A percentile compares a stretch with the other conserved stretches of the same genome.
Evolutionary conservation across 495 filamentous ascomycete genomes (phyloP).

Genomic region (Hyaloscypha variabilis): DNA sequence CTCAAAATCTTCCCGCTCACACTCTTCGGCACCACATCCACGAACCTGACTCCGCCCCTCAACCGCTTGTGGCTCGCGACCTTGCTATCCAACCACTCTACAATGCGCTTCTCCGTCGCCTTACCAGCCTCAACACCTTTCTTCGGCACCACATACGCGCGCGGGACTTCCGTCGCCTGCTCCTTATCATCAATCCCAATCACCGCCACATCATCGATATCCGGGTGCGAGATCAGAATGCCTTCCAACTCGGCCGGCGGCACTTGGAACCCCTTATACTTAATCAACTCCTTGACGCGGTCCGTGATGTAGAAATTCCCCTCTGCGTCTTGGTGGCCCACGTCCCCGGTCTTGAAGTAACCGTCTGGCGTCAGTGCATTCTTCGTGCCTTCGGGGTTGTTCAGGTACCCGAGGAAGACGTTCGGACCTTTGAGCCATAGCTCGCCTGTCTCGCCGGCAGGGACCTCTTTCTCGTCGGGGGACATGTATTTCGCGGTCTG

Average conservation of each 20-base stretch:
- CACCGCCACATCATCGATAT: slow-evolving; percentile 84
- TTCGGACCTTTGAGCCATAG: slow-evolving; percentile 79
- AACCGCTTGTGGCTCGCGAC: slow-evolving; percentile 71
- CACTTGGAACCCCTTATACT: slow-evolving; percentile 90
- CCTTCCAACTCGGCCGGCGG: slow-evolving; percentile 87
- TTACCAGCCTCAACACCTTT: slow-evolving; percentile 49
- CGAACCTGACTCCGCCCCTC: slow-evolving; percentile 80
- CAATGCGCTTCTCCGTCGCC: slow-evolving; percentile 62
- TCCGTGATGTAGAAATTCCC: slow-evolving; percentile 77
- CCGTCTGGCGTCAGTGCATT: slow-evolving; percentile 71
- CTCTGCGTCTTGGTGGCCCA: slow-evolving; percentile 56
- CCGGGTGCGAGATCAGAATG: slow-evolving; percentile 67
- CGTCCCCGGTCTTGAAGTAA: slow-evolving; percentile 85
- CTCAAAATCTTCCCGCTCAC: slow-evolving; percentile 87
- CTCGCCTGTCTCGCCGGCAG: slow-evolving; percentile 63
- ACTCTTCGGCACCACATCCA: slow-evolving; percentile 84
- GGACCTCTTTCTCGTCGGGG: slow-evolving; percentile 48
- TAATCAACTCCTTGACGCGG: slow-evolving; percentile 89
- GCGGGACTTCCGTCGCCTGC: slow-evolving; percentile 78
- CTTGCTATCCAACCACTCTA: slow-evolving; percentile 58
- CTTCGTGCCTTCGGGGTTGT: slow-evolving; percentile 64
- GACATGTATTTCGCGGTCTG: slow-evolving; percentile 83
- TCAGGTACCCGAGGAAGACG: slow-evolving; percentile 77
- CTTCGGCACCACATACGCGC: slow-evolving; percentile 76
- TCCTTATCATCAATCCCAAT: slow-evolving; percentile 74